Evolutionary conservation across 495 filamentous ascomycete species (phyloP), one percentile per base, ranked within the genome.

Genomic region (Talaromyces adpressus): DNA sequence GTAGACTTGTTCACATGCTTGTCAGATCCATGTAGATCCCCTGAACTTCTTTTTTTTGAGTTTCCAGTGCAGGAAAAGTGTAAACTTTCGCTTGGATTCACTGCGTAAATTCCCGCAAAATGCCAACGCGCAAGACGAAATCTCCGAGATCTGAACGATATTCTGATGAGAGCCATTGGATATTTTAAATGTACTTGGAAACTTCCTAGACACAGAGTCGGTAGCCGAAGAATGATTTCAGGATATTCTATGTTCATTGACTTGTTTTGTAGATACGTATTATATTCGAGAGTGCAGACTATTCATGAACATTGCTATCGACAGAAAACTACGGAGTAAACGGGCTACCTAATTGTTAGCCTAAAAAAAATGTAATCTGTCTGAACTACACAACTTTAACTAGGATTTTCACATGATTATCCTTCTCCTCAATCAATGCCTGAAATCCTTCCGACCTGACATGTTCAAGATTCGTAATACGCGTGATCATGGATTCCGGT

Each of bases 321-420:
- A 54, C 52, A 54, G 18, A 54, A 25, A 54, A 54, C n/a, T n/a
- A n/a, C n/a, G n/a, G n/a, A n/a, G n/a, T n/a, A n/a, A n/a, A n/a
- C n/a, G n/a, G n/a, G n/a, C n/a, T n/a, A n/a, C n/a, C n/a, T n/a
- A n/a, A n/a, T n/a, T n/a, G n/a, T n/a, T n/a, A n/a, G n/a, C n/a
- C 25, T 54, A 20, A 22, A 22, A 54, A 20, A 4, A 18, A 54
- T 54, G 8, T 11, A 2, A 54, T 18, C 52, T 54, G n/a, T 54
- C 9, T 20, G 8, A 8, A 9, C 52, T 54, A 27, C 51, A 36
- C 49, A 61, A 64, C 51, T 51, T 81, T 70, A 39, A 82, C 80
- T 61, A 86, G 65, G 30, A 86, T 79, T 67, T 86, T 85, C 30
- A 85, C 78, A 69, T 85, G 82, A 25, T 78, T 79, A 59, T 83